Conservation (phyloP, 805 yeast genomes). For the Zygoascus biomembranicola region DNA sequence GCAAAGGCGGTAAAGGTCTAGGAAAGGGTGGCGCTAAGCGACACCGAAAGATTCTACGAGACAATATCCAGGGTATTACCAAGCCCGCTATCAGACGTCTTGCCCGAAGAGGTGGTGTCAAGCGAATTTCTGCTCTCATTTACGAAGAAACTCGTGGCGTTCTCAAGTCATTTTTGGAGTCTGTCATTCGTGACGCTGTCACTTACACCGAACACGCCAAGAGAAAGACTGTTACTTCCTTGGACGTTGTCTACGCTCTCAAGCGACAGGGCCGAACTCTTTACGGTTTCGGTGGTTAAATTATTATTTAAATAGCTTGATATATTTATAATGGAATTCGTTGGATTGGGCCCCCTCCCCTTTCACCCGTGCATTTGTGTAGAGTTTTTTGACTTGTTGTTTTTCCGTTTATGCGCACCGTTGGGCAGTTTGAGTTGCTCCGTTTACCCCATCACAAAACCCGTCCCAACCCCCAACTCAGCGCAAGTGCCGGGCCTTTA, state of each 20-base stretch:
- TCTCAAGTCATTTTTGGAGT: constrained; percentile 89
- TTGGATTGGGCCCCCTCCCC: background rate
- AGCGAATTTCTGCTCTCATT: constrained; percentile 98
- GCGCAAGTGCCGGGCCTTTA: background rate
- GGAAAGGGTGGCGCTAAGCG: constrained; percentile 99
- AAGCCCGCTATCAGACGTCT: constrained; percentile 99
- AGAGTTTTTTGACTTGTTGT: background rate
- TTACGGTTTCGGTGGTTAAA: constrained; percentile 99
- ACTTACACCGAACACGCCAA: constrained; percentile 99
- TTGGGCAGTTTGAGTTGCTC: background rate
- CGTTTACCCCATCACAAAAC: background rate
- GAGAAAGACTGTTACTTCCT: constrained; percentile 99
- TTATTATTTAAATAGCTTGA: background rate
- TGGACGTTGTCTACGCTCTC: constrained; percentile 97
- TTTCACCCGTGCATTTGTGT: too few relatives aligned
- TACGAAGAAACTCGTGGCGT: constrained; percentile 99
- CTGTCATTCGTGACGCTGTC: constrained; percentile 98
- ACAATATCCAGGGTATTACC: constrained; percentile 99
- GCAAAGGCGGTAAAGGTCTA: constrained; percentile 99
- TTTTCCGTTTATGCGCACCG: background rate
- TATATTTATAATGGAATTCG: background rate
- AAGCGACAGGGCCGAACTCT: constrained; percentile 99
- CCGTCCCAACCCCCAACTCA: background rate
- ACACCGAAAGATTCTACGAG: constrained; percentile 99
- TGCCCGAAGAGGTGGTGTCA: constrained; percentile 99